Percentiles rank a stretch among this genome's conserved stretches.
These are phyloP conservation scores for Phytophthora crassamura DNA, from an alignment of 352 stramenopile genomes.

Conservation along the genomic window DNA sequence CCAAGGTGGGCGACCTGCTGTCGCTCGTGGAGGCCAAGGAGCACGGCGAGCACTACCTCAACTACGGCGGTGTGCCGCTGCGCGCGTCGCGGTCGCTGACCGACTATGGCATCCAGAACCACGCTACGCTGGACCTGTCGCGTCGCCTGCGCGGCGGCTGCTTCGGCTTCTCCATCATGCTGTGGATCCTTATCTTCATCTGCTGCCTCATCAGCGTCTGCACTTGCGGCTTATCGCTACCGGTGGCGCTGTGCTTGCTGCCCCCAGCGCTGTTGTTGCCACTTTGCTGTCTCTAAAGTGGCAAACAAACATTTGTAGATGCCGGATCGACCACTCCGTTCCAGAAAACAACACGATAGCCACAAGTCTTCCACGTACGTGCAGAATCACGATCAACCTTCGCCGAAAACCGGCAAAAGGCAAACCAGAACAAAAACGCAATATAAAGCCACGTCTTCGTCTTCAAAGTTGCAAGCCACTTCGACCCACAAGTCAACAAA, in stretches of 20 bases:
- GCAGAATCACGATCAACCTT: too few species aligned
- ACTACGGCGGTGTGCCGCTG: slow-evolving; percentile 71
- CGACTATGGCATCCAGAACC: slow-evolving; percentile 77
- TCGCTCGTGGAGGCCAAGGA: slow-evolving; percentile 41
- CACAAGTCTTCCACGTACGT: too few species aligned
- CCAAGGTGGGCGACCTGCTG: slow-evolving; percentile 51
- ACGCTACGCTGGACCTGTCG: slow-evolving; percentile 62
- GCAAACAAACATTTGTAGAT: neutral
- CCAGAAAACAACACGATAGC: too few species aligned
- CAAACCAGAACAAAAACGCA: slow-evolving; percentile 11
- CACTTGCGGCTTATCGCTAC: slow-evolving; percentile 74
- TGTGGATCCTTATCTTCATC: slow-evolving; percentile 84
- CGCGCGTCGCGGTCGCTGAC: slow-evolving; percentile 46
- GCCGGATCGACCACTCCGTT: too few species aligned
- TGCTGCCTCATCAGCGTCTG: slow-evolving; percentile 75
- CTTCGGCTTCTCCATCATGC: slow-evolving; percentile 75
- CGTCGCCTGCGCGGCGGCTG: slow-evolving; percentile 63
- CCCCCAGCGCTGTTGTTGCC: slow-evolving; percentile 68
- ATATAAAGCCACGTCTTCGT: slow-evolving; percentile 33
- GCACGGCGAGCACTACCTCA: slow-evolving; percentile 42
- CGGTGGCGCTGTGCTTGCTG: slow-evolving; percentile 60
- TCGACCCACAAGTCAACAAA: neutral
- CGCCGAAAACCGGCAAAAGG: neutral
- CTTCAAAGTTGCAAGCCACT: slow-evolving; percentile 12
- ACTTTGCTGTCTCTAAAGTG: slow-evolving; percentile 67